Percentiles rank a stretch among this genome's conserved stretches.
Conservation (phyloP, 768 basidiomycete genomes). For the Kondoa subrosea region DNA sequence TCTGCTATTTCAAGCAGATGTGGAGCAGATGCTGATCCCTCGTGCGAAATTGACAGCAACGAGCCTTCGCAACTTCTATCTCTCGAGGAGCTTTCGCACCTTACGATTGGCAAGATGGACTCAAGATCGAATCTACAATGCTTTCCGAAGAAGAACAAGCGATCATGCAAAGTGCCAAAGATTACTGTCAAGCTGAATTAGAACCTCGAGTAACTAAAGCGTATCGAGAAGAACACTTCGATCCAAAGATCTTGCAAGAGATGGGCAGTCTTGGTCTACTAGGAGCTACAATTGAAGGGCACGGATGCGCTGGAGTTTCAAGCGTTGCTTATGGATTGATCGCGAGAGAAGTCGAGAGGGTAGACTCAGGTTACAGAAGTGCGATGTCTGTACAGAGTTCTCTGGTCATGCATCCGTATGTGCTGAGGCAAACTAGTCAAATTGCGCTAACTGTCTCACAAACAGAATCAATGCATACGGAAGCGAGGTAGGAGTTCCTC, state of each 20-base stretch:
- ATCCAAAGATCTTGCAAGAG: slow-evolving; percentile 57
- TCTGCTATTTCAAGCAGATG: neutral
- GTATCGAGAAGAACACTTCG: slow-evolving; percentile 75
- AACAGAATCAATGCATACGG: slow-evolving; percentile 65
- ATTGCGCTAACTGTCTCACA: too few relatives aligned
- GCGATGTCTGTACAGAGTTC: slow-evolving; percentile 90
- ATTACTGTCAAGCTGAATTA: slow-evolving; percentile 69
- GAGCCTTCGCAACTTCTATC: neutral
- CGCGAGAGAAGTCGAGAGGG: slow-evolving; percentile 79
- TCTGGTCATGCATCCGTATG: slow-evolving; percentile 70
- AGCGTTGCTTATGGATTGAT: slow-evolving; percentile 88
- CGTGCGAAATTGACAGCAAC: neutral
- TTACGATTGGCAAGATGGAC: slow-evolving; percentile 47
- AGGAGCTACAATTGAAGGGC: slow-evolving; percentile 80
- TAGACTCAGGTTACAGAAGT: slow-evolving; percentile 92
- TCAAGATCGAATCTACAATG: slow-evolving; percentile 58
- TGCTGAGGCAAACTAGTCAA: too few relatives aligned
- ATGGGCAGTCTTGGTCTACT: slow-evolving; percentile 85
- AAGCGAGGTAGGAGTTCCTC: too few relatives aligned
- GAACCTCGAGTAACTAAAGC: slow-evolving; percentile 73
- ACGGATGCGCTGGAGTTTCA: slow-evolving; percentile 80
- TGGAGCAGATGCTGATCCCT: neutral
- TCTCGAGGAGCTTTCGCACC: slow-evolving; percentile 24
- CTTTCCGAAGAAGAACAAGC: slow-evolving; percentile 71
- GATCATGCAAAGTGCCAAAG: slow-evolving; percentile 64